phyloP scores from a whole-genome alignment of 2,329 filamentous ascomycete species.

The Trichoderma semiorbis region DNA sequence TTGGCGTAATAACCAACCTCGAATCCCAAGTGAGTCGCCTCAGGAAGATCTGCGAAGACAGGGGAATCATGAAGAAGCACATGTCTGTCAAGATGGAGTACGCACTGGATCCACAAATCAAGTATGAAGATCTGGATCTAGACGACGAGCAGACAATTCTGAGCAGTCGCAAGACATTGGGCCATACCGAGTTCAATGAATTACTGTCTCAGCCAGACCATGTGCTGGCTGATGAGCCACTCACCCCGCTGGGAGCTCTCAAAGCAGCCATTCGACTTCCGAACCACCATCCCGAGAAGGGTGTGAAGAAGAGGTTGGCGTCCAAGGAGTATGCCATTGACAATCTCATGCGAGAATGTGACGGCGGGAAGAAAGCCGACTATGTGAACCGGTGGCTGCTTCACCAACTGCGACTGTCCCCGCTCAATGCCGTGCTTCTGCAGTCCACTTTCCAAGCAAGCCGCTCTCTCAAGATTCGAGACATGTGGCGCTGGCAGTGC shows the following conservation, averaged over 20 bases:
- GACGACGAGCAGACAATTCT: constrained; percentile 28
- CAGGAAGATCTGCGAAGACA: constrained; percentile 39
- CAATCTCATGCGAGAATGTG: constrained; percentile 37
- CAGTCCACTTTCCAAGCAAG: constrained; percentile 33
- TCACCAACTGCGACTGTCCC: constrained; percentile 46
- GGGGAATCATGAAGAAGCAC: constrained; percentile 42
- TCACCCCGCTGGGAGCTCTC: constrained; percentile 42
- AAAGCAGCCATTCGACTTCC: constrained; percentile 38
- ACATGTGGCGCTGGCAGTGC: constrained; percentile 35
- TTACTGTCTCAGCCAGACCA: constrained; percentile 50
- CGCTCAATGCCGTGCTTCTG: constrained; percentile 44
- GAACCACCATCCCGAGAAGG: constrained; percentile 33
- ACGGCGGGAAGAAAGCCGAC: constrained; percentile 39
- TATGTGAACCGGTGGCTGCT: constrained; percentile 52
- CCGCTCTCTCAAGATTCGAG: constrained; percentile 32
- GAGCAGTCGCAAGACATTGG: constrained; percentile 28
- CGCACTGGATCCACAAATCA: constrained; percentile 36
- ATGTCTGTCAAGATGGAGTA: constrained; percentile 38
- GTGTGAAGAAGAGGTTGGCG: constrained; percentile 37
- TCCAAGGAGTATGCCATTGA: constrained; percentile 49
- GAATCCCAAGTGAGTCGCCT: constrained; percentile 35
- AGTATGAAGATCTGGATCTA: constrained; percentile 43
- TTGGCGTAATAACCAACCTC: constrained; percentile 32
- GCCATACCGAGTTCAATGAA: constrained; percentile 41
- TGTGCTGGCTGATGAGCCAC: constrained; percentile 37